These are phyloP conservation scores for Ganoderma boninense DNA, from an alignment of 1,284 basidiomycete genomes.

Conservation along the genomic window DNA sequence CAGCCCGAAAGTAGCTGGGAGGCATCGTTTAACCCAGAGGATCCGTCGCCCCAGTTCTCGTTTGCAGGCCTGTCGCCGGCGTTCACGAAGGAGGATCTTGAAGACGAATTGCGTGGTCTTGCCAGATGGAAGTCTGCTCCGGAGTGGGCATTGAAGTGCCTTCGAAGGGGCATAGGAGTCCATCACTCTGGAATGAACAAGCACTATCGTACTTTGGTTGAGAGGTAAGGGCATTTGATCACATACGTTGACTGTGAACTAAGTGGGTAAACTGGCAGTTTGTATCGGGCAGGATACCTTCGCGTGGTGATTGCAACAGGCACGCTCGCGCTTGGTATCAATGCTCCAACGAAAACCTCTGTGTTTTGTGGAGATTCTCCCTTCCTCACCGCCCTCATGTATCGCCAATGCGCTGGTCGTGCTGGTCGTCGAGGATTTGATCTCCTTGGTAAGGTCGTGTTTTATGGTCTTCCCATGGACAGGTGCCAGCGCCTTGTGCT, in stretches of 20 bases:
- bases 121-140: conserved; percentile 46
- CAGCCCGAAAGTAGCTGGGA: conserved; percentile 52
- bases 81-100: conserved; percentile 56
- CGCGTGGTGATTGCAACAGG: conserved; percentile 73
- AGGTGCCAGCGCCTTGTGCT: conserved; percentile 68
- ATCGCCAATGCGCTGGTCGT: conserved; percentile 70
- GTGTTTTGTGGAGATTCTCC: conserved; percentile 77
- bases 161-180: conserved; percentile 69
- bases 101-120: conserved; percentile 56
- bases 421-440: conserved; percentile 75
- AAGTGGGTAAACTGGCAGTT: conserved; percentile 42
- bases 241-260: not conserved
- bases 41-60: conserved; percentile 66
- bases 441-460: conserved; percentile 73
- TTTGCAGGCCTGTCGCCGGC: conserved; percentile 55
- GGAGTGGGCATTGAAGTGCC: conserved; percentile 54
- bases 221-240: conserved; percentile 52
- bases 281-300: conserved; percentile 68
- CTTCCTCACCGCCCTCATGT: conserved; percentile 70
- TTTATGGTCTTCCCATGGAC: conserved; percentile 71
- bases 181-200: conserved; percentile 78
- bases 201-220: conserved; percentile 64
- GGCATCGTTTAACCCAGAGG: conserved; percentile 62
- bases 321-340: conserved; percentile 77
- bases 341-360: conserved; percentile 71